phyloP scores from a whole-genome alignment of 1,284 basidiomycete genomes.

The Ganoderma lucidum region DNA sequence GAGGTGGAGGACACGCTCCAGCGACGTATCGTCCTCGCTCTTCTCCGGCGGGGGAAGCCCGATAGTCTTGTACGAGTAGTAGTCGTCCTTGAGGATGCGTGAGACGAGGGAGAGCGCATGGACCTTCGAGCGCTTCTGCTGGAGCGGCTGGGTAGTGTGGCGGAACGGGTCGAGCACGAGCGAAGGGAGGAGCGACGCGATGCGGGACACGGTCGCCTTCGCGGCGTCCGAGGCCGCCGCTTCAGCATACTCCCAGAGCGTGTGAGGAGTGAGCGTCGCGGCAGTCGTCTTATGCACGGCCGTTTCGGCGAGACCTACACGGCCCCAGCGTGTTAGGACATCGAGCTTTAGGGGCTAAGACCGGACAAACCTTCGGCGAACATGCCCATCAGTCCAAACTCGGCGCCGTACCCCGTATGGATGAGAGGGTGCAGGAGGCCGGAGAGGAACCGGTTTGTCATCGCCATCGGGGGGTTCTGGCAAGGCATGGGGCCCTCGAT shows the following conservation, averaged over 20 bases:
- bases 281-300: conserved; percentile 41
- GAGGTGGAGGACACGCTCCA: conserved; percentile 41
- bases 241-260: conserved; percentile 36
- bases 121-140: conserved; percentile 28
- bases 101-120: conserved; percentile 50
- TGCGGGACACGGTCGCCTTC: conserved; percentile 26
- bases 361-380: conserved; percentile 62
- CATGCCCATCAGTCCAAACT: conserved; percentile 69
- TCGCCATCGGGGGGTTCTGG: conserved; percentile 49
- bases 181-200: conserved; percentile 33
- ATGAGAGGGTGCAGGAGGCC: conserved; percentile 73
- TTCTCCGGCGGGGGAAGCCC: conserved; percentile 47
- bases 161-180: conserved; percentile 25
- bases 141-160: conserved; percentile 23
- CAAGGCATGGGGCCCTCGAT: conserved; percentile 41
- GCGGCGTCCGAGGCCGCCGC: conserved; percentile 17
- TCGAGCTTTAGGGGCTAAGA: neutral
- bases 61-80: conserved; percentile 47
- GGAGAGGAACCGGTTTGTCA: conserved; percentile 67
- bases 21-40: conserved; percentile 34
- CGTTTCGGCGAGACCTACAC: conserved; percentile 46
- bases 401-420: conserved; percentile 68
- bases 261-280: conserved; percentile 38
- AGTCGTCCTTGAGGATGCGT: conserved; percentile 48
- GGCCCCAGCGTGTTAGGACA: neutral